Conservation (phyloP, 129 eudicot species). For the Daucus carota region DNA sequence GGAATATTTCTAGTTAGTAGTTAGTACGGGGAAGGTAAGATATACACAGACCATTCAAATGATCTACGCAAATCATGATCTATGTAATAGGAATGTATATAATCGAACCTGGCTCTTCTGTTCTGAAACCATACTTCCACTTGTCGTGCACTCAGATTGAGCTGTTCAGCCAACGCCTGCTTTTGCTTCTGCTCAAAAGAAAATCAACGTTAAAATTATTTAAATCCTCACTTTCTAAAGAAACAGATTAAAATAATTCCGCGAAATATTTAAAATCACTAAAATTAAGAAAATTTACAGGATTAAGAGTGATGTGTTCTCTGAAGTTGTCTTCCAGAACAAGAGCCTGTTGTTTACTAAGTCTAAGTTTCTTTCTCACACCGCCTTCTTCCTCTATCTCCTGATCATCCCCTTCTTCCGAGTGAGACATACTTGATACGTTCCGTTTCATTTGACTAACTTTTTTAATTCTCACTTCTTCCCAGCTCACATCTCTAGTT, state of each 20-base stretch:
- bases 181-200: constrained; percentile 41
- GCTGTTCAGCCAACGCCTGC: constrained; percentile 43
- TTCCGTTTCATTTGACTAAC: background rate
- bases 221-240: no score
- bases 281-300: constrained; percentile 18
- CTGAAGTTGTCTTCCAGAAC: constrained; percentile 58
- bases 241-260: no score
- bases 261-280: background rate
- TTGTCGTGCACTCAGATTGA: constrained; percentile 52
- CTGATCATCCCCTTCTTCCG: constrained; percentile 18
- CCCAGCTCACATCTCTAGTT: constrained; percentile 25
- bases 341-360: constrained; percentile 49
- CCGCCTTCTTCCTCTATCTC: constrained; percentile 21
- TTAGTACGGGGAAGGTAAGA: no score
- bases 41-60: no score
- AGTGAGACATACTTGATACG: background rate
- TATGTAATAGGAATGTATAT: background rate
- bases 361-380: constrained; percentile 51
- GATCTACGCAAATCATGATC: background rate
- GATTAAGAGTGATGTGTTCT: constrained; percentile 59
- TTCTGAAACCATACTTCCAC: constrained; percentile 82
- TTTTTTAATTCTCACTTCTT: constrained; percentile 20
- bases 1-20: no score
- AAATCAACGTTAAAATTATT: background rate
- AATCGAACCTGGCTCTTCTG: constrained; percentile 60